These are phyloP conservation scores for Nothophaeocryptopus gaeumannii DNA, from an alignment of 2,329 filamentous ascomycete species.

Conservation along the genomic window DNA sequence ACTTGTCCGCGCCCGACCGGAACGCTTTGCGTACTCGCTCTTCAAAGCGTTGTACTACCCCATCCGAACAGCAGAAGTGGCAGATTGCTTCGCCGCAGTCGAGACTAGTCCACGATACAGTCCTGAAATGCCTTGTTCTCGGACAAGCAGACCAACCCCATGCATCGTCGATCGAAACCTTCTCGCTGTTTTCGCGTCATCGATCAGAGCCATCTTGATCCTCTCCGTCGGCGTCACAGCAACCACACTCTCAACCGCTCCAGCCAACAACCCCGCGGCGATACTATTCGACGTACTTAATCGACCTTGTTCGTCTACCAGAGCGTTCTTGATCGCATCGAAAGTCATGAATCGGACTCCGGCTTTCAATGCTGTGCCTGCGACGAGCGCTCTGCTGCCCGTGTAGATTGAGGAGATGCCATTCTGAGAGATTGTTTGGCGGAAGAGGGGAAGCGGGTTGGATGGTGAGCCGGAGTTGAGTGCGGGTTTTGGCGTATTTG, in stretches of 20 bases:
- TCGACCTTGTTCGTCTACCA: conserved; percentile 30
- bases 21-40: conserved; percentile 29
- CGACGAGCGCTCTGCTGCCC: conserved; percentile 31
- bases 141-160: conserved; percentile 21
- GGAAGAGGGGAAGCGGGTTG: conserved; percentile 31
- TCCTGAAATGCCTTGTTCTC: conserved; percentile 42
- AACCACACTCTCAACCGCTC: conserved; percentile 29
- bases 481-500: conserved; percentile 36
- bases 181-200: conserved; percentile 28
- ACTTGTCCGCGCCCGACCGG: conserved; percentile 27
- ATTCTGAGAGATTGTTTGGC: conserved; percentile 21
- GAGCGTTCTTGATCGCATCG: conserved; percentile 29
- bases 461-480: conserved; percentile 26
- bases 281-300: conserved; percentile 30
- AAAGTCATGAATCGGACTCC: conserved; percentile 35
- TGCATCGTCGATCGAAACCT: conserved; percentile 23
- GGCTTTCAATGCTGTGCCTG: conserved; percentile 34
- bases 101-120: conserved; percentile 47
- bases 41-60: conserved; percentile 50
- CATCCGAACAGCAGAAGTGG: conserved; percentile 49
- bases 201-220: conserved; percentile 36
- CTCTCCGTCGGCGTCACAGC: conserved; percentile 35
- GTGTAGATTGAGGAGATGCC: conserved; percentile 34
- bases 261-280: conserved; percentile 32
- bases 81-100: conserved; percentile 50